phyloP scores from a whole-genome alignment of 208 protist genomes.

The Angomonas desouzai region DNA sequence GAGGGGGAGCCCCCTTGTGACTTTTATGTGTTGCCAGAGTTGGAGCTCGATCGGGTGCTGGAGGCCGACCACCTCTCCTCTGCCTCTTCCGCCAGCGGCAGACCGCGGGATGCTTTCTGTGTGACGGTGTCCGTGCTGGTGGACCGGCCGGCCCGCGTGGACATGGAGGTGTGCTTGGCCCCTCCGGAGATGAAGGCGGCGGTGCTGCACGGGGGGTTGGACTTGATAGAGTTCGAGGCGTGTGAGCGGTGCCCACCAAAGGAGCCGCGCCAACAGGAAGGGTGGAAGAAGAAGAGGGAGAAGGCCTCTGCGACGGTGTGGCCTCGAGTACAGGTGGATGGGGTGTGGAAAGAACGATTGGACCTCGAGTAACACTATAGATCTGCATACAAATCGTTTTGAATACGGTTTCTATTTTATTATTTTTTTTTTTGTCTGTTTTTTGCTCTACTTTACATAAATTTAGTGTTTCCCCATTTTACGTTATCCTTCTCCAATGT shows the following conservation, averaged over 20 bases:
- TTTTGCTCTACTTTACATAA: not conserved
- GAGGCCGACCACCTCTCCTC: not conserved
- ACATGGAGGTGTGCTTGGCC: slow-evolving; percentile 28
- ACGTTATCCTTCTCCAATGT: not conserved
- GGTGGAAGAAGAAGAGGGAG: not conserved
- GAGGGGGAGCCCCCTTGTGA: not conserved
- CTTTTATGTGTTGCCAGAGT: slow-evolving; percentile 53
- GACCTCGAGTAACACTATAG: not conserved
- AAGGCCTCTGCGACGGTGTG: not conserved
- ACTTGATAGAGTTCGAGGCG: slow-evolving; percentile 34
- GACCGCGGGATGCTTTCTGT: not conserved
- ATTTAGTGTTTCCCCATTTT: too few species aligned
- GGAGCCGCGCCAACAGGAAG: not conserved
- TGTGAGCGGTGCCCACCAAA: slow-evolving; percentile 14
- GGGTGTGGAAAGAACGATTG: slow-evolving; percentile 1
- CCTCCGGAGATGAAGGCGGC: slow-evolving; percentile 48
- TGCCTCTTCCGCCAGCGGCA: slow-evolving; percentile 8
- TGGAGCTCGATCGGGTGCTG: slow-evolving; percentile 19
- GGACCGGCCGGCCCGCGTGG: slow-evolving; percentile 22
- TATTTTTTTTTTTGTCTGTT: not conserved
- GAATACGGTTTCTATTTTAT: not conserved
- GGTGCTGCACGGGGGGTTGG: slow-evolving; percentile 38
- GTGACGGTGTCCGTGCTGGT: slow-evolving; percentile 39
- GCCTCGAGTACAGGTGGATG: slow-evolving; percentile 5
- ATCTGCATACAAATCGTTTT: too few species aligned